Percentiles rank a stretch among this genome's conserved stretches.
phyloP scores from a whole-genome alignment of 805 yeast species.

The Starmerella stigmatis region DNA sequence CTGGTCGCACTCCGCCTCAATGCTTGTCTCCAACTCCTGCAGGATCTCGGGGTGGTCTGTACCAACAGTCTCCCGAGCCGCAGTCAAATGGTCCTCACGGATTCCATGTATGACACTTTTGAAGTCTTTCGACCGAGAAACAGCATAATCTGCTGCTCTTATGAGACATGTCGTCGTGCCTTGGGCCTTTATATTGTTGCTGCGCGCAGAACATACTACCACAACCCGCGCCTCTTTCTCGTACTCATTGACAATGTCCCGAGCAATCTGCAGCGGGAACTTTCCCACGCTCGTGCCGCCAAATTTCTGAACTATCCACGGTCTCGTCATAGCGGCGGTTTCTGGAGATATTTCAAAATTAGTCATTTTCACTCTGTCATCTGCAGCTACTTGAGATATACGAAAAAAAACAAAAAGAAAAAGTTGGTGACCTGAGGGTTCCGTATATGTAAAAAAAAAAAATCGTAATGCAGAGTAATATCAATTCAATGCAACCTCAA shows the following conservation, averaged over 20 bases:
- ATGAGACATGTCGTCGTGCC: slow-evolving; percentile 89
- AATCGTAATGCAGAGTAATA: too few relatives aligned
- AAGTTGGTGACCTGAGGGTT: too few relatives aligned
- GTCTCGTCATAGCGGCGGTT: slow-evolving; percentile 19
- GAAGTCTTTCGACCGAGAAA: slow-evolving; percentile 32
- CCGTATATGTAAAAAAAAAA: too few relatives aligned
- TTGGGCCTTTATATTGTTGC: slow-evolving; percentile 80
- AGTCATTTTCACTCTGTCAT: slow-evolving; percentile 4
- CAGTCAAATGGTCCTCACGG: slow-evolving; percentile 64
- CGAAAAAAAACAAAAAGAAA: too few relatives aligned
- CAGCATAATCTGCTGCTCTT: slow-evolving; percentile 59
- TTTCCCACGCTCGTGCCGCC: slow-evolving; percentile 98
- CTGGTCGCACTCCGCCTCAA: slow-evolving; percentile 54
- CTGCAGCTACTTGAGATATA: too few relatives aligned
- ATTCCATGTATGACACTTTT: slow-evolving; percentile 51
- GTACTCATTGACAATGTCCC: slow-evolving; percentile 62
- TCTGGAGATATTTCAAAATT: slow-evolving; percentile 5
- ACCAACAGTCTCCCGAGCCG: slow-evolving; percentile 51
- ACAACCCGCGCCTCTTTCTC: slow-evolving; percentile 56
- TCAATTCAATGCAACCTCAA: too few relatives aligned
- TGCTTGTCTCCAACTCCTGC: slow-evolving; percentile 45
- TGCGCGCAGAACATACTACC: slow-evolving; percentile 92
- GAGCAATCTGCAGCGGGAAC: slow-evolving; percentile 75
- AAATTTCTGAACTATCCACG: slow-evolving; percentile 80
- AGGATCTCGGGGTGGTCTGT: slow-evolving; percentile 36